Evolutionary conservation across 257 asterid species (phyloP).

Genomic region (Agastache rugosa): DNA sequence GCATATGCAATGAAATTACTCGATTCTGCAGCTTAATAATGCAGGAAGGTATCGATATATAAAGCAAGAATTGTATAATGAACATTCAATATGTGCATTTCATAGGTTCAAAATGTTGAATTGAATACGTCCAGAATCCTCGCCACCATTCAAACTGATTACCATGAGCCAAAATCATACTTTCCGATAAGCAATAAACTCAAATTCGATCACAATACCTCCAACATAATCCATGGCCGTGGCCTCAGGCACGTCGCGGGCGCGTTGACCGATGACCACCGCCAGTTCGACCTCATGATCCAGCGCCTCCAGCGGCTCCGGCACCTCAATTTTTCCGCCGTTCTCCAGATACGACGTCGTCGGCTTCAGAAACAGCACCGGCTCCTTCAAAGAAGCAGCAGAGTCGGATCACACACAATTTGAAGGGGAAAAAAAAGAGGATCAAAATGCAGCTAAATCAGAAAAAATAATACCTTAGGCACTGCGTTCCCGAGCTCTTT

Average conservation of each 20-base stretch:
- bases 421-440: background rate
- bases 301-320: slow-evolving; percentile 76
- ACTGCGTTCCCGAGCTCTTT: slow-evolving; percentile 94
- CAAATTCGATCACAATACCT: slow-evolving; percentile 48
- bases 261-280: slow-evolving; percentile 83
- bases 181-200: background rate
- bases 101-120: slow-evolving; percentile 17
- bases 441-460: slow-evolving; percentile 2
- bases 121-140: background rate
- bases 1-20: slow-evolving; percentile 23
- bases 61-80: slow-evolving; percentile 1
- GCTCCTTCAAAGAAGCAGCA: slow-evolving; percentile 60
- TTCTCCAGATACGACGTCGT: slow-evolving; percentile 87
- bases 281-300: slow-evolving; percentile 99
- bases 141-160: background rate
- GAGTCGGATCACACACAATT: slow-evolving; percentile 12
- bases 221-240: slow-evolving; percentile 85
- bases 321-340: slow-evolving; percentile 89
- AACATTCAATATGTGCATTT: background rate
- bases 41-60: background rate
- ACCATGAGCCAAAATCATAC: background rate
- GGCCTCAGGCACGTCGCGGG: slow-evolving; percentile 84
- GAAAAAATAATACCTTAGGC: slow-evolving; percentile 57
- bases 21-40: background rate
- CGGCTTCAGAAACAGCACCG: slow-evolving; percentile 95